These are phyloP conservation scores for Talaromyces nanjingensis DNA, from an alignment of 495 filamentous ascomycete species.

Conservation along the genomic window DNA sequence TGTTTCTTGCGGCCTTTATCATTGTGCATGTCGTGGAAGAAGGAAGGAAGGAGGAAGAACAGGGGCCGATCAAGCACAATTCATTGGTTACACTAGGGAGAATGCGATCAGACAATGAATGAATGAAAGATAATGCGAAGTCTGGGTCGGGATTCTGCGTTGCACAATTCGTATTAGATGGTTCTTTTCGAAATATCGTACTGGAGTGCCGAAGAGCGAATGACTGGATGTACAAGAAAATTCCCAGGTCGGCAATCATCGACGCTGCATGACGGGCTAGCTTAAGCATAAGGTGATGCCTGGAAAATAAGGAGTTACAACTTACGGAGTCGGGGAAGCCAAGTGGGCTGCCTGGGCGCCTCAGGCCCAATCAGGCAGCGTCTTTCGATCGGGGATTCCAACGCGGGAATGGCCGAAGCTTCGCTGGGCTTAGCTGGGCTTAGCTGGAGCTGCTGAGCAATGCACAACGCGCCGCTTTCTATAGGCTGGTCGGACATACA, in stretches of 20 bases:
- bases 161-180: neutral
- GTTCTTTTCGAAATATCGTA: neutral
- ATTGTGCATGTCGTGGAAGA: constrained; percentile 13
- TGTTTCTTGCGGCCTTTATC: constrained; percentile 18
- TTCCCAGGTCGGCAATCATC: neutral
- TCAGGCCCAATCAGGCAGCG: neutral
- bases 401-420: neutral
- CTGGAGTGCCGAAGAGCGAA: neutral
- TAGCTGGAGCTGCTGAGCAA: neutral
- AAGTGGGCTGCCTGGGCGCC: neutral
- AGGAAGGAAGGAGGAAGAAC: neutral
- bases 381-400: neutral
- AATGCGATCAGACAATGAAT: neutral
- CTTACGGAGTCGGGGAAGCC: neutral
- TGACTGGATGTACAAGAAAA: neutral
- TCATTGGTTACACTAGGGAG: neutral
- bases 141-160: neutral
- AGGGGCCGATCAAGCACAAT: neutral
- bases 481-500: neutral
- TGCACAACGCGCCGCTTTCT: neutral
- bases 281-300: neutral
- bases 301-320: neutral
- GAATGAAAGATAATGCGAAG: neutral
- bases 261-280: neutral
- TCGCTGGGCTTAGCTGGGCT: neutral